Evolutionary conservation across 2,329 filamentous ascomycete genomes (phyloP).

Genomic region (Aspergillus sergii): DNA sequence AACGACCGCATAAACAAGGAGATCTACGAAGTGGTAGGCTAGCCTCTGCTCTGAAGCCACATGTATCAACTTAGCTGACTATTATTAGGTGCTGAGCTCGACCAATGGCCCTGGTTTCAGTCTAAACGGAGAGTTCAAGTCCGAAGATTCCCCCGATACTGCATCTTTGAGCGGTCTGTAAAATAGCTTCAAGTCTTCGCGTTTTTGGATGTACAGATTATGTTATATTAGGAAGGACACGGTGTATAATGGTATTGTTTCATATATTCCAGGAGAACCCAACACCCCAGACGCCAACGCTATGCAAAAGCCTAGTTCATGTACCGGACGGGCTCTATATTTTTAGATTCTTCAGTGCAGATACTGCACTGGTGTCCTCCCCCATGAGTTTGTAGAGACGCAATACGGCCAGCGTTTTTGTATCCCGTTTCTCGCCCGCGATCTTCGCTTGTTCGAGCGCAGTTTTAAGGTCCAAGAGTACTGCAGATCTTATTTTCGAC

Average conservation of each 20-base stretch:
- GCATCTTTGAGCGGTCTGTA: constrained; percentile 48
- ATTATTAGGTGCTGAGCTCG: constrained; percentile 74
- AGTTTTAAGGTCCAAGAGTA: constrained; percentile 66
- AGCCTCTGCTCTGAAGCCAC: background rate
- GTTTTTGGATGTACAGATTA: constrained; percentile 41
- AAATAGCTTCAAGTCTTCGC: constrained; percentile 44
- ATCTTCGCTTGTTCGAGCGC: constrained; percentile 61
- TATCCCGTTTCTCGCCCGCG: constrained; percentile 36
- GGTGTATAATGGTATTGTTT: constrained; percentile 46
- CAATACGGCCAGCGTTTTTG: constrained; percentile 57
- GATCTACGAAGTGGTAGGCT: constrained; percentile 67
- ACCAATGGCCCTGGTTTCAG: constrained; percentile 86
- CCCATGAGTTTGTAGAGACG: constrained; percentile 64
- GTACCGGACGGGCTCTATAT: constrained; percentile 25
- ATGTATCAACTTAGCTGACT: constrained; percentile 43
- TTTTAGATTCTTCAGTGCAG: constrained; percentile 53
- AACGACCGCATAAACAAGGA: constrained; percentile 70
- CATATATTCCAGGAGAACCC: constrained; percentile 23
- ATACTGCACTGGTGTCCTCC: constrained; percentile 61
- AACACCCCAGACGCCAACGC: constrained; percentile 45
- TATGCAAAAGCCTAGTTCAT: constrained; percentile 34
- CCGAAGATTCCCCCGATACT: constrained; percentile 60
- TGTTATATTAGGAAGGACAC: constrained; percentile 44
- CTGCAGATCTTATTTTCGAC: constrained; percentile 60
- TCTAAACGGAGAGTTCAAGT: constrained; percentile 76